Base-by-base conservation (phyloP, 2,329 filamentous ascomycete genomes). In the Thermoascus crustaceus region DNA sequence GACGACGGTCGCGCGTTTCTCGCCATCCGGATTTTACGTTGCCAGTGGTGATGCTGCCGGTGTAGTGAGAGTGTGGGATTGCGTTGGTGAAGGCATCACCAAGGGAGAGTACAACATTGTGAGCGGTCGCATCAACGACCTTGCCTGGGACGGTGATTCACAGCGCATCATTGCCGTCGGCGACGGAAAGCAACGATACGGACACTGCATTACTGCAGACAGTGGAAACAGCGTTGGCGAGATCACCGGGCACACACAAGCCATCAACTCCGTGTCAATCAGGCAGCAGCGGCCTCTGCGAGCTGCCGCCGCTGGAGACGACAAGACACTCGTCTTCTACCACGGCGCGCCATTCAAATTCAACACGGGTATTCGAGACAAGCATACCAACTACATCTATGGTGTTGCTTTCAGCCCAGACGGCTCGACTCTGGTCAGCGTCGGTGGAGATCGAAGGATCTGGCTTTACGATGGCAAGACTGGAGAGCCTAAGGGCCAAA, bases 391-490 rank as follows among this genome's bases (percentile, higher is more conserved):
- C 42, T 96, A 93, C 58, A 79, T 96, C 11, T 84, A 89, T 51
- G 87, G 83, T 18, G 78, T 87, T 4, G 84, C 80, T 2, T 98
- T 95, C 61, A 89, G 85, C 18, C 89, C 89, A 0, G 88, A 96
- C 56, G 91, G 91, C 30, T 78, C 71, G 25, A 69, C 71, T 23
- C 68, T 98, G 42, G 84, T 91, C 21, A 94, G 83, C 34, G 89
- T 95, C 2, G 89, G 91, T 23, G 86, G 84, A n/a, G 91, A 98
- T 62, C 80, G 80, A 57, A 78, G 77, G 55, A 94, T 98, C 46
- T 93, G 91, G 71, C 69, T 98, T 7, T 98, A 95, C 57, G 87
- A 98, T 57, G 91, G 89, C 43, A 94, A 94, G 72, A 94, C 87
- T 10, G 91, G 91, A 19, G 87, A 94, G 55, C 73, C 82, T 1